These are phyloP conservation scores for Lactarius tabidus DNA, from an alignment of 768 basidiomycete genomes.

Conservation along the genomic window DNA sequence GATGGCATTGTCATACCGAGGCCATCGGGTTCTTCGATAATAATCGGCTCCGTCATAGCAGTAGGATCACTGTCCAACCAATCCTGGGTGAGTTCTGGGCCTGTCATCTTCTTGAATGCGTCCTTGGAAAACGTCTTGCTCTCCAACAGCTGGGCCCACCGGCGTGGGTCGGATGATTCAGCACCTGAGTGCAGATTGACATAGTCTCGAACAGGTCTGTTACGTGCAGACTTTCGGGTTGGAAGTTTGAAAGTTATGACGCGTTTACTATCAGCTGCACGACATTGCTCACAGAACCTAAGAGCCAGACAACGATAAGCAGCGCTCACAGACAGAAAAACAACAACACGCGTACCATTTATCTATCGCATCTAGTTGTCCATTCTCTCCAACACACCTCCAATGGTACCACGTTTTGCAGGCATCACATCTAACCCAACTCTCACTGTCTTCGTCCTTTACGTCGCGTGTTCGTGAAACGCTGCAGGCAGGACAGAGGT, in stretches of 20 bases:
- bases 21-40: constrained; percentile 73
- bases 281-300: constrained; percentile 72
- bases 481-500: constrained; percentile 20
- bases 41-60: constrained; percentile 79
- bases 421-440: constrained; percentile 79
- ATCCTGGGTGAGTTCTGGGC: constrained; percentile 58
- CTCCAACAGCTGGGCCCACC: constrained; percentile 65
- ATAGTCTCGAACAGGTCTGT: constrained; percentile 72
- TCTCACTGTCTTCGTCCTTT: constrained; percentile 51
- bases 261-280: constrained; percentile 54
- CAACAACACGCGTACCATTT: constrained; percentile 58
- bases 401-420: constrained; percentile 85
- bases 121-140: constrained; percentile 59
- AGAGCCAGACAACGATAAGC: constrained; percentile 5
- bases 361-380: constrained; percentile 63
- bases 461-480: constrained; percentile 28
- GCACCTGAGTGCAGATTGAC: constrained; percentile 66
- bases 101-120: constrained; percentile 64
- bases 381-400: constrained; percentile 67
- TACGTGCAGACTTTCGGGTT: constrained; percentile 75
- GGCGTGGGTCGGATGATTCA: constrained; percentile 56
- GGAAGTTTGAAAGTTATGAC: constrained; percentile 72
- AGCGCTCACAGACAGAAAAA: constrained; percentile 22
- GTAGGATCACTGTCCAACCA: constrained; percentile 72
- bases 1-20: constrained; percentile 90